Evolutionary conservation across 139 green algal species (phyloP).

Genomic region (Zygnema circumcarinatum): DNA sequence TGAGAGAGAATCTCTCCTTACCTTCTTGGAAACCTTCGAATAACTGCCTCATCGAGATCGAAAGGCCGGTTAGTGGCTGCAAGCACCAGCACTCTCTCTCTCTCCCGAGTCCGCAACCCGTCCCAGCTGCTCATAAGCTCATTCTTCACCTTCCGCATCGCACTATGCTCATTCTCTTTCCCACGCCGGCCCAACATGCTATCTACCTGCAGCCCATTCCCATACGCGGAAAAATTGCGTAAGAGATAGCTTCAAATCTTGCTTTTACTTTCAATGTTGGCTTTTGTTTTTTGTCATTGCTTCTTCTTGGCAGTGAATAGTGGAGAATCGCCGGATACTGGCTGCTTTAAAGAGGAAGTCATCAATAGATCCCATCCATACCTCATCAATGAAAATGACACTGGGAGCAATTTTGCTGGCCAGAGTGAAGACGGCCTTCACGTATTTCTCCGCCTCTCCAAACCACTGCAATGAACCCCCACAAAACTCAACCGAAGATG

Average conservation of each 20-base stretch:
- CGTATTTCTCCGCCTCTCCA: slow-evolving; percentile 63
- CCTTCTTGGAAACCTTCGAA: slow-evolving; percentile 70
- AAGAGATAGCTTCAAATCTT: too few relatives aligned
- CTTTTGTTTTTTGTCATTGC: too few relatives aligned
- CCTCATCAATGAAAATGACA: slow-evolving; percentile 62
- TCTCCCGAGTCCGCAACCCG: slow-evolving; percentile 70
- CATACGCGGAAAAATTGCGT: too few relatives aligned
- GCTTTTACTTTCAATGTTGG: too few relatives aligned
- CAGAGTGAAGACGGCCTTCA: slow-evolving; percentile 60
- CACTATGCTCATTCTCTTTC: slow-evolving; percentile 71
- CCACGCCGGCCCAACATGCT: slow-evolving; percentile 64
- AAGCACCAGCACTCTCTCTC: slow-evolving; percentile 75
- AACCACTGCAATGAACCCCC: slow-evolving; percentile 67
- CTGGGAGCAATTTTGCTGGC: slow-evolving; percentile 59
- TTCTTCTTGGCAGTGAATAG: too few relatives aligned
- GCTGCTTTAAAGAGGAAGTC: too few relatives aligned
- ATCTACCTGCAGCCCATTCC: slow-evolving; percentile 65
- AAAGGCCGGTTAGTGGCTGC: slow-evolving; percentile 80
- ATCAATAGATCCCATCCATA: too few relatives aligned
- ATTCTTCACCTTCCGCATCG: slow-evolving; percentile 80
- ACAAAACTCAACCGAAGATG: not conserved
- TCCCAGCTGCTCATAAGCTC: slow-evolving; percentile 80
- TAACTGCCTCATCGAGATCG: slow-evolving; percentile 80
- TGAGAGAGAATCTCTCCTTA: too few relatives aligned
- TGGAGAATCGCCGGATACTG: too few relatives aligned